Base-by-base conservation (phyloP, 1,139 yeast genomes). In the Nakaseomyces nivariensis region DNA sequence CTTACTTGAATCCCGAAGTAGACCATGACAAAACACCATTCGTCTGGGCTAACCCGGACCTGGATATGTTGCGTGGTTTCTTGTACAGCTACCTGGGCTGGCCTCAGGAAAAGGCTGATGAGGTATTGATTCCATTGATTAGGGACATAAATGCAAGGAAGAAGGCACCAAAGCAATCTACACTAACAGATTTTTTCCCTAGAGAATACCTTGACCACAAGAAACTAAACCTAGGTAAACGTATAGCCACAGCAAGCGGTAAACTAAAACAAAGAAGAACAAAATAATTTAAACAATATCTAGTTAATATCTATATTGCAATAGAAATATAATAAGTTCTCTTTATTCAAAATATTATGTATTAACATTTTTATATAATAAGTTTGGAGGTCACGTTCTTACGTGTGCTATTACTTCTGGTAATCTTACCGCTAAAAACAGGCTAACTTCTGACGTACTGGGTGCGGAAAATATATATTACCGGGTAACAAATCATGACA, bases 1-100 rank as follows among this genome's bases (percentile, higher is more conserved):
- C 97, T 0, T 94, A 94, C 63, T 54, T 74, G 31, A 61, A 72
- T 8, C 97, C 98, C 0, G 87, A 83, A 47, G 96, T 92, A 1
- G 97, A 94, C 64, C 73, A 74, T 29, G 97, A 89, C 62, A 69
- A 72, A 42, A 84, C 89, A 0, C 74, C 76, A 47, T 90, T 94
- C 67, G 77, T 78, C 50, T 94, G 98, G 98, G 97, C 97, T 0
- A 71, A 74, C 1, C 97, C 97, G 0, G 87, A 87, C 62, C 68
- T 90, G 52, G 97, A 90, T 58, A 81, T 80, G 56, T 72, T 94
- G 47, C 69, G 97, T 38, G 73, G 79, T 0, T 90, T 77, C 59
- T 70, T 94, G 63, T 77, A 78, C 76, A 73, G 70, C 45, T 78
- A 79, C 49, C 81, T 89, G n/a, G 89, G 90, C 3, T 94, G 99